phyloP scores from a whole-genome alignment of 2,329 filamentous ascomycete genomes.

The Balansia obtecta region DNA sequence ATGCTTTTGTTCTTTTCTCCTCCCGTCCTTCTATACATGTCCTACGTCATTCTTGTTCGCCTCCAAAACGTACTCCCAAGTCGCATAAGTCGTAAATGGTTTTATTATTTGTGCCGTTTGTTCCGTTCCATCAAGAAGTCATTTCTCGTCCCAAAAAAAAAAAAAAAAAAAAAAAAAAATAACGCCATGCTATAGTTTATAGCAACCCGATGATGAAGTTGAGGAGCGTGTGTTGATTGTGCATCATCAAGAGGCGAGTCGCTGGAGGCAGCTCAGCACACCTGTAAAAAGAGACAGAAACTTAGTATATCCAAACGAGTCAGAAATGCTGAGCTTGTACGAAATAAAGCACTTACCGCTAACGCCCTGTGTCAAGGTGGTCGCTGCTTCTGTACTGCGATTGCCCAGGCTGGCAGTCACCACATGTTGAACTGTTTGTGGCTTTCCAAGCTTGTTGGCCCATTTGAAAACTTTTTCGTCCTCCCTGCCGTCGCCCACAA shows the following conservation, averaged over 20 bases:
- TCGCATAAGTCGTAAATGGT: not conserved
- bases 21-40: not conserved
- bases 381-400: conserved; percentile 76
- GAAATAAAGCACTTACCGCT: conserved; percentile 52
- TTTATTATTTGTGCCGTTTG: not conserved
- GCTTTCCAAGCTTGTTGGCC: conserved; percentile 64
- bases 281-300: conserved; percentile 15
- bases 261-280: conserved; percentile 30
- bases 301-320: not conserved
- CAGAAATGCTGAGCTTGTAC: not conserved
- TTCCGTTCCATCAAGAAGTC: not conserved
- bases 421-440: conserved; percentile 51
- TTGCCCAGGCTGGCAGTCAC: conserved; percentile 78
- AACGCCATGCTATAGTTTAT: not conserved
- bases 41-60: not conserved
- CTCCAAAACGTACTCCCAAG: not conserved
- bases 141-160: not conserved
- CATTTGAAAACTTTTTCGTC: conserved; percentile 91
- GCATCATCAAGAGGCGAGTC: conserved; percentile 21
- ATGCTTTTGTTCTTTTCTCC: not conserved
- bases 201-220: too few species aligned
- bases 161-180: not conserved
- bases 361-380: conserved; percentile 80
- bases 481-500: conserved; percentile 81
- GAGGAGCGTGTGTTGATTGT: too few species aligned